Conservation (phyloP, 2,329 filamentous ascomycete species). For the Akanthomyces muscarius region DNA sequence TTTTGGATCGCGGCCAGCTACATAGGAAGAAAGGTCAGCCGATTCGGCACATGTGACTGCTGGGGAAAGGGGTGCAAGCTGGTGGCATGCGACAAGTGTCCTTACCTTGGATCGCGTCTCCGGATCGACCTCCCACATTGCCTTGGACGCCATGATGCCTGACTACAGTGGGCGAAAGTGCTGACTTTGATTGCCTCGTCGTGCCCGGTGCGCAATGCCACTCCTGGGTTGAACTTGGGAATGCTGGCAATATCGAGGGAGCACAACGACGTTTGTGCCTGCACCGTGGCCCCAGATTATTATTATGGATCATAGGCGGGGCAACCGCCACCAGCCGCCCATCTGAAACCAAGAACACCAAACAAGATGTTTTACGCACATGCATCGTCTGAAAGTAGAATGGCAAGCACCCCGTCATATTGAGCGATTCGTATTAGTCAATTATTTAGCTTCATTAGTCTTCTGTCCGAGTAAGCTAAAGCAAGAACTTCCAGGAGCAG, state of each 20-base stretch:
- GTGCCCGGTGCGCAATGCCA: not conserved
- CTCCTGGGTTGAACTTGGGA: not conserved
- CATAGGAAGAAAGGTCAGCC: conserved; percentile 19
- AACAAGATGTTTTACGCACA: not conserved
- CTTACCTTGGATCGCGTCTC: conserved; percentile 90
- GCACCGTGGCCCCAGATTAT: conserved; percentile 1
- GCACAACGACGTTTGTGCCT: not conserved
- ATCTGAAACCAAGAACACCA: not conserved
- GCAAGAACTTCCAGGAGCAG: conserved; percentile 9
- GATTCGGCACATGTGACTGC: conserved; percentile 9
- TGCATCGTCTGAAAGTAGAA: not conserved
- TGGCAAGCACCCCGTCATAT: not conserved
- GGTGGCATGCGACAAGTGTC: conserved; percentile 9
- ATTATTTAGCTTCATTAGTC: conserved; percentile 9
- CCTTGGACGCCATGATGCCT: conserved; percentile 60
- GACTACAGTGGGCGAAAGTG: conserved; percentile 3
- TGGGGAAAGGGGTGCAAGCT: not conserved
- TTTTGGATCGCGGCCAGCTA: conserved; percentile 91
- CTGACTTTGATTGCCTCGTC: not conserved
- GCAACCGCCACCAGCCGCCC: conserved; percentile 10
- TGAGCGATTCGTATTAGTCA: not conserved
- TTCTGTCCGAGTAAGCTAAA: conserved; percentile 10
- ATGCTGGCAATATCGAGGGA: conserved; percentile 12
- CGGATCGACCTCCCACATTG: conserved; percentile 98
- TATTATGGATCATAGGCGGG: conserved; percentile 18